Conservation (phyloP, 768 basidiomycete genomes). For the Rhodotorula babjevae region DNA sequence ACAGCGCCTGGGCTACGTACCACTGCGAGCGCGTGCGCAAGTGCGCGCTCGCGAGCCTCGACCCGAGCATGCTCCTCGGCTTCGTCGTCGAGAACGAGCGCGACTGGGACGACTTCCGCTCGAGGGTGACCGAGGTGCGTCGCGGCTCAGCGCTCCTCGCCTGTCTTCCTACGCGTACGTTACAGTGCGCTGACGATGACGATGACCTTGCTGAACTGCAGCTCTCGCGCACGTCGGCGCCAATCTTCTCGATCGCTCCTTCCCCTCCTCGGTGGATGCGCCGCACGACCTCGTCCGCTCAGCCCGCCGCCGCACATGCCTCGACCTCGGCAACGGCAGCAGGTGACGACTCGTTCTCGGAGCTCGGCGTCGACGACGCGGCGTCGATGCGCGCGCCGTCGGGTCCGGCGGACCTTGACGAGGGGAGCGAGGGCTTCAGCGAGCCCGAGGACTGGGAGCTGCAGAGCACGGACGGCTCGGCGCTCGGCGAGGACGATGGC, state of each 20-base stretch:
- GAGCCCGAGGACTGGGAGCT: conserved; percentile 68
- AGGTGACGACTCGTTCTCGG: conserved; percentile 44
- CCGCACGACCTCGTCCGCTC: conserved; percentile 14
- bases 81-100: conserved; percentile 76
- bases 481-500: conserved; percentile 1
- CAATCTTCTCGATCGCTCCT: conserved; percentile 80
- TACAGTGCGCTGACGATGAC: too few species aligned
- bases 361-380: neutral
- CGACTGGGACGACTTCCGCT: conserved; percentile 79
- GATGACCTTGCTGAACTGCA: too few species aligned
- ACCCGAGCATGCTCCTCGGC: conserved; percentile 95
- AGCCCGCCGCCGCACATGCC: neutral
- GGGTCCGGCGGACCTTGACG: conserved; percentile 58
- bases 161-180: neutral
- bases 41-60: conserved; percentile 83
- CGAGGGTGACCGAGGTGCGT: conserved; percentile 64
- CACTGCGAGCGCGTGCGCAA: conserved; percentile 95
- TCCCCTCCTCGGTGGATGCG: conserved; percentile 72
- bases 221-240: conserved; percentile 54
- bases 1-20: conserved; percentile 74
- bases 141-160: too few species aligned
- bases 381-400: too few species aligned
- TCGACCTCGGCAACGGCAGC: conserved; percentile 14
- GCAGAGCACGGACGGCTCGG: conserved; percentile 46
- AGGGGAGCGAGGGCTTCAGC: conserved; percentile 76